phyloP scores from a whole-genome alignment of 2,329 filamentous ascomycete species.

The Fusarium solani-melongenae region DNA sequence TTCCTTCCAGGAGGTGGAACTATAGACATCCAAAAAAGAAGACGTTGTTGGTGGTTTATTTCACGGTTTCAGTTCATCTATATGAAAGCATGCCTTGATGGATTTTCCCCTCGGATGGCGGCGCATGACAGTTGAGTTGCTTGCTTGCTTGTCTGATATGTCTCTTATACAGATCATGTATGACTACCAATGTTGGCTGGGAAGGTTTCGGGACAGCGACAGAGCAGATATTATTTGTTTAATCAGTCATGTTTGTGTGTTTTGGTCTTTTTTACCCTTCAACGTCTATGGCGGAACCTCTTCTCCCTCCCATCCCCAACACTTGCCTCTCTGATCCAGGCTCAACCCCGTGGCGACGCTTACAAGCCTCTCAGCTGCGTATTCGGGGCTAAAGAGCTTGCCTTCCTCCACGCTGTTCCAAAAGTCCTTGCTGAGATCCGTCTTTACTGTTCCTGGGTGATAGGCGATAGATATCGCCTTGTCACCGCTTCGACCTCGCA shows the following conservation, averaged over 20 bases:
- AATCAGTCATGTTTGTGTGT: conserved; percentile 20
- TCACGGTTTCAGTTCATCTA: not conserved
- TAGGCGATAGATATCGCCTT: conserved; percentile 76
- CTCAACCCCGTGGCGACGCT: conserved; percentile 65
- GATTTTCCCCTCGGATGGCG: conserved; percentile 5
- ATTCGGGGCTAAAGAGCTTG: conserved; percentile 75
- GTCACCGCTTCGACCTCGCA: conserved; percentile 66
- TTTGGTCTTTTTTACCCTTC: not conserved
- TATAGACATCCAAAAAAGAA: conserved; percentile 51
- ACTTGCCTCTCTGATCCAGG: conserved; percentile 67
- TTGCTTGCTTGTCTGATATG: conserved; percentile 6
- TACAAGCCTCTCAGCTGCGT: conserved; percentile 72
- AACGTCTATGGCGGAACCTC: conserved; percentile 52
- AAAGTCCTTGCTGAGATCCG: conserved; percentile 77
- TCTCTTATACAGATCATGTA: conserved; percentile 23
- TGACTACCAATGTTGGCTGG: conserved; percentile 20
- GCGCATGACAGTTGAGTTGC: not conserved
- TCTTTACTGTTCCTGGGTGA: conserved; percentile 85
- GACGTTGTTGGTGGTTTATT: not conserved
- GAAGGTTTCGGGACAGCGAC: conserved; percentile 25
- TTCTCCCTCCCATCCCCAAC: conserved; percentile 76
- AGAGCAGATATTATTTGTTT: conserved; percentile 37
- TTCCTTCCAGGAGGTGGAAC: conserved; percentile 73
- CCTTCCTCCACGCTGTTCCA: conserved; percentile 71
- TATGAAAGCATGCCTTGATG: conserved; percentile 9